These are phyloP conservation scores for Saraca asoca DNA, from an alignment of 331 rosid genomes.

Conservation along the genomic window DNA sequence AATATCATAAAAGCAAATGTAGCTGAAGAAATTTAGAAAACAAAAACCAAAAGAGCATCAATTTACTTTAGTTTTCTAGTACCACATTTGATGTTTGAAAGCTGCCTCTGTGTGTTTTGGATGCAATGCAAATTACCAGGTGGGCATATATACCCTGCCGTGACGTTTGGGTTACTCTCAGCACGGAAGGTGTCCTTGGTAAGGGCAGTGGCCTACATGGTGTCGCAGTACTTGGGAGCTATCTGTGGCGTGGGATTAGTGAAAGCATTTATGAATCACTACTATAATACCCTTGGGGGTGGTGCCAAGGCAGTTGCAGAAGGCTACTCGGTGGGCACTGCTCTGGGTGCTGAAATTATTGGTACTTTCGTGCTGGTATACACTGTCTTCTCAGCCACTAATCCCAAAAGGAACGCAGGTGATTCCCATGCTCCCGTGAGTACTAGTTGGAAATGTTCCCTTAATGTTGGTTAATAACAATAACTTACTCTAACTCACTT, in stretches of 20 bases:
- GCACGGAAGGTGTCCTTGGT: slow-evolving; percentile 76
- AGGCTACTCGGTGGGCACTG: slow-evolving; percentile 69
- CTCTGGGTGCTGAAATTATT: slow-evolving; percentile 78
- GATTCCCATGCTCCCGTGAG: slow-evolving; percentile 87
- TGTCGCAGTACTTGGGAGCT: slow-evolving; percentile 75
- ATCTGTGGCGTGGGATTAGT: slow-evolving; percentile 72
- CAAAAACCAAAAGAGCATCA: too few species aligned
- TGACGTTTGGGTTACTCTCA: slow-evolving; percentile 73
- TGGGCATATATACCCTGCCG: slow-evolving; percentile 92
- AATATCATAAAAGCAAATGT: too few species aligned
- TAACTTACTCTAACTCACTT: too few species aligned
- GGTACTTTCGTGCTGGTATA: slow-evolving; percentile 89
- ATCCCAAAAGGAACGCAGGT: slow-evolving; percentile 76
- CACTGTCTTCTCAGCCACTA: slow-evolving; percentile 91
- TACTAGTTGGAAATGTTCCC: too few species aligned
- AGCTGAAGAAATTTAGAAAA: too few species aligned
- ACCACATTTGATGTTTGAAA: too few species aligned
- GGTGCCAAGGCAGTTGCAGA: slow-evolving; percentile 62
- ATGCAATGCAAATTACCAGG: too few species aligned
- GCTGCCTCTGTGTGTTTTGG: too few species aligned
- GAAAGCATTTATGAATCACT: slow-evolving; percentile 60
- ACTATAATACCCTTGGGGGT: slow-evolving; percentile 64
- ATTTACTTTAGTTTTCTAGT: too few species aligned
- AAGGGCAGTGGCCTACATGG: slow-evolving; percentile 63
- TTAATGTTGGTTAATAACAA: too few species aligned